Evolutionary conservation across 352 stramenopile species (phyloP).

Genomic region (Phytophthora agathidicida): DNA sequence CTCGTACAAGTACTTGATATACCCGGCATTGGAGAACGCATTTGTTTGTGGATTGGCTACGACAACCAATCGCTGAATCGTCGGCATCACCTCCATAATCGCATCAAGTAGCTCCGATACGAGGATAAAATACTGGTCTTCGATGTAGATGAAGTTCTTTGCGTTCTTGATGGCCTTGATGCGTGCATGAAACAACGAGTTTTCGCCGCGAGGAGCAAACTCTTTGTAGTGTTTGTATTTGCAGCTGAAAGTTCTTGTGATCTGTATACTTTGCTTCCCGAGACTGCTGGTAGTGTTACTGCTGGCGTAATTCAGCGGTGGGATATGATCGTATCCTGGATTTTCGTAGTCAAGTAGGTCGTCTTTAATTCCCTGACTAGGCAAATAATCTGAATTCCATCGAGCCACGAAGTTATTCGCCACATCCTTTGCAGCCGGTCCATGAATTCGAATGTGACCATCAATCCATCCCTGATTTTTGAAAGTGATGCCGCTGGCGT

Average conservation of each 20-base stretch:
- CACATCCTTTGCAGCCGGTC: conserved; percentile 49
- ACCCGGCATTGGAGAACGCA: conserved; percentile 28
- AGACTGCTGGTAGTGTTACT: conserved; percentile 32
- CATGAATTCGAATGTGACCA: conserved; percentile 42
- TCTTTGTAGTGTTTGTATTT: conserved; percentile 26
- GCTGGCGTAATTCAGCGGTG: conserved; percentile 31
- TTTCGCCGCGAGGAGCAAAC: conserved; percentile 27
- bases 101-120: conserved; percentile 27
- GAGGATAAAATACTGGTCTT: conserved; percentile 32
- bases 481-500: conserved; percentile 31
- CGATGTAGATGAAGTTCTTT: conserved; percentile 34
- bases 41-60: conserved; percentile 42
- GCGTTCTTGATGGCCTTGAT: conserved; percentile 34
- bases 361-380: conserved; percentile 25
- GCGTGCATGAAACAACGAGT: conserved; percentile 21
- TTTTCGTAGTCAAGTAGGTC: conserved; percentile 52
- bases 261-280: conserved; percentile 25
- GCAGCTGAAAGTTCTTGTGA: conserved; percentile 31
- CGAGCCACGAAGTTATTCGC: conserved; percentile 53
- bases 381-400: conserved; percentile 46
- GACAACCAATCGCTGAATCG: conserved; percentile 53
- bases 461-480: conserved; percentile 59
- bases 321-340: conserved; percentile 32
- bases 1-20: conserved; percentile 64
- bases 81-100: conserved; percentile 49